Percentiles rank a stretch among this genome's conserved stretches.
phyloP scores from a whole-genome alignment of 2,329 filamentous ascomycete species.

The Microsporum canis region DNA sequence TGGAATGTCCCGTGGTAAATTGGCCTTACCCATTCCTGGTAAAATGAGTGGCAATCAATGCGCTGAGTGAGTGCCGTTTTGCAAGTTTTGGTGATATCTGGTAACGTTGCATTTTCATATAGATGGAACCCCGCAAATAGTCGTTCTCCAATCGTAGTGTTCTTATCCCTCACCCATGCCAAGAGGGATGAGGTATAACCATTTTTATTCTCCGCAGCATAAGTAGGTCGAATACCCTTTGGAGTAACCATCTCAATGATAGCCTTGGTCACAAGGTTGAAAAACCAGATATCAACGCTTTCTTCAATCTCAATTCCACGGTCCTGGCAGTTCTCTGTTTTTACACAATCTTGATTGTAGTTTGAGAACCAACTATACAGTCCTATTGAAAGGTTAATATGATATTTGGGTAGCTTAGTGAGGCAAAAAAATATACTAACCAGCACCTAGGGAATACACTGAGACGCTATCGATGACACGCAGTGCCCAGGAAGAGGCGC shows the following conservation, averaged over 20 bases:
- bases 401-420: neutral
- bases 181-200: constrained; percentile 18
- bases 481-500: constrained; percentile 3
- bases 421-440: neutral
- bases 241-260: constrained; percentile 15
- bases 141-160: constrained; percentile 9
- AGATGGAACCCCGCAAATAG: neutral
- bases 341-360: constrained; percentile 6
- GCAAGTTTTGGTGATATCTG: neutral
- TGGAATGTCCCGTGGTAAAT: constrained; percentile 5
- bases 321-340: constrained; percentile 8
- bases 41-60: neutral
- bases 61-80: neutral
- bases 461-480: neutral
- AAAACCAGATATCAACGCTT: constrained; percentile 10
- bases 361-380: constrained; percentile 6
- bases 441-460: neutral
- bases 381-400: neutral
- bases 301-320: neutral
- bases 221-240: constrained; percentile 10
- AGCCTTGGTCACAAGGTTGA: constrained; percentile 13
- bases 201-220: constrained; percentile 14
- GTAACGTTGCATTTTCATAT: neutral
- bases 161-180: constrained; percentile 14
- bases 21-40: neutral